Conservation (phyloP, 176 grass and related monocot species). For the Cenchrus americanus region DNA sequence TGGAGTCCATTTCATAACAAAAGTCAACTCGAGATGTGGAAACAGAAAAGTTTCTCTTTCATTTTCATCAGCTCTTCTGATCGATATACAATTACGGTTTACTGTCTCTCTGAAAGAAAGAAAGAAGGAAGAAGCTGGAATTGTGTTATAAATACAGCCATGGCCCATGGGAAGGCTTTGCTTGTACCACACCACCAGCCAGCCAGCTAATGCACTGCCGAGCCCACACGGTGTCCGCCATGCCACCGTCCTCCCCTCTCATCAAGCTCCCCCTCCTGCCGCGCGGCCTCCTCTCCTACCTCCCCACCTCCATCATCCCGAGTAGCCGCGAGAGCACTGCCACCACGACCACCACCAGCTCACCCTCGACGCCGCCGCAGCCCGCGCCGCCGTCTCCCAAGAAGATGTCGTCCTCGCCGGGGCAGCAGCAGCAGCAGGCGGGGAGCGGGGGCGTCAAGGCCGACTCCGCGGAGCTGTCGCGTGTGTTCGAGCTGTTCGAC, state of each 20-base stretch:
- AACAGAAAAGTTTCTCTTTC: not conserved
- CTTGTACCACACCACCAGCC: constrained; percentile 19
- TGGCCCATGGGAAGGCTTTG: constrained; percentile 23
- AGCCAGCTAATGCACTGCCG: constrained; percentile 15
- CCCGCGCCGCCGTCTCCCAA: constrained; percentile 5
- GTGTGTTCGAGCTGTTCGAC: constrained; percentile 79
- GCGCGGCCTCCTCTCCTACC: constrained; percentile 52
- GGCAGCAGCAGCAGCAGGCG: not conserved
- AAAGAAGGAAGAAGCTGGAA: not conserved
- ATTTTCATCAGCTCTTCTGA: not conserved
- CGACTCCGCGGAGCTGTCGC: constrained; percentile 52
- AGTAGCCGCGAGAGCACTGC: not conserved
- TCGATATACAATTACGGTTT: not conserved
- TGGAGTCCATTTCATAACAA: not conserved
- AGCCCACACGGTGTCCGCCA: constrained; percentile 31
- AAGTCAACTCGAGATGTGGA: constrained; percentile 38
- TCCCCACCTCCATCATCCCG: constrained; percentile 54
- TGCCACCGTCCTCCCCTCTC: constrained; percentile 39
- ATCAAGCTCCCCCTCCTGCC: constrained; percentile 38
- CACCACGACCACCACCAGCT: not conserved
- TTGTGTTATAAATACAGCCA: constrained; percentile 35
- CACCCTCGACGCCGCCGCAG: not conserved
- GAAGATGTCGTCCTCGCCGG: constrained; percentile 25
- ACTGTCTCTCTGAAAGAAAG: not conserved
- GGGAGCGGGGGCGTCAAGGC: not conserved